phyloP scores from a whole-genome alignment of 225 moss, liverwort and hornwort genomes.

The Physcomitrellopsis africana region DNA sequence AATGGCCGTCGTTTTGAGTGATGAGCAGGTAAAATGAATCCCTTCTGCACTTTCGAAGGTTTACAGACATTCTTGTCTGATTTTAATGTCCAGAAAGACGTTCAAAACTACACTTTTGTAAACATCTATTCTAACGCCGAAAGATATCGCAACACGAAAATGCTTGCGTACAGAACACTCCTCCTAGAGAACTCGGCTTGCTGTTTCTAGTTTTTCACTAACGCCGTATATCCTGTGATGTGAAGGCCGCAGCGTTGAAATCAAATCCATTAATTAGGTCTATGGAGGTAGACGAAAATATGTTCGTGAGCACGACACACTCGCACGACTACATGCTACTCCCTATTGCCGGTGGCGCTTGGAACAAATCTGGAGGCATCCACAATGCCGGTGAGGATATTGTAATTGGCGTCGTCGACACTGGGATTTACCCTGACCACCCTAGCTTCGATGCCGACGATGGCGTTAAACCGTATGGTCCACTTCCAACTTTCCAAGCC shows the following conservation, averaged over 20 bases:
- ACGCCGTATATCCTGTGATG: background rate
- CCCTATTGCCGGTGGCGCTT: conserved; percentile 34
- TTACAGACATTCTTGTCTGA: too few species aligned
- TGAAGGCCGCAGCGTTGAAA: conserved; percentile 25
- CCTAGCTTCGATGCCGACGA: conserved; percentile 53
- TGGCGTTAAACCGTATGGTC: conserved; percentile 34
- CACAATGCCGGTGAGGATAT: conserved; percentile 52
- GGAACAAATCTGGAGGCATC: conserved; percentile 41
- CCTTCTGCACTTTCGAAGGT: too few species aligned
- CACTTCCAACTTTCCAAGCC: conserved; percentile 30
- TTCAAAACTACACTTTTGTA: too few species aligned
- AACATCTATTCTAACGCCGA: too few species aligned
- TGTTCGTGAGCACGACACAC: conserved; percentile 41
- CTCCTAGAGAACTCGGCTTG: too few species aligned
- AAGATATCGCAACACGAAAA: too few species aligned
- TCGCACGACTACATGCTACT: conserved; percentile 48
- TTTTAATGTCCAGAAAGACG: too few species aligned
- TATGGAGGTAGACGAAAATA: conserved; percentile 11
- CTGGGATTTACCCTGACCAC: conserved; percentile 58
- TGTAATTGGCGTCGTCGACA: conserved; percentile 52
- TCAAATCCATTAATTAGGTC: conserved; percentile 21
- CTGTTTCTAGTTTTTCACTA: too few species aligned
- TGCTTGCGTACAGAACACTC: too few species aligned
- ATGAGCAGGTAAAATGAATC: too few species aligned
- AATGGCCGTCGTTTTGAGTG: too few species aligned